A percentile compares a stretch with the other conserved stretches of the same genome.
These are phyloP conservation scores for Hyaloperonospora arabidopsidis DNA, from an alignment of 352 stramenopile genomes.

Conservation along the genomic window DNA sequence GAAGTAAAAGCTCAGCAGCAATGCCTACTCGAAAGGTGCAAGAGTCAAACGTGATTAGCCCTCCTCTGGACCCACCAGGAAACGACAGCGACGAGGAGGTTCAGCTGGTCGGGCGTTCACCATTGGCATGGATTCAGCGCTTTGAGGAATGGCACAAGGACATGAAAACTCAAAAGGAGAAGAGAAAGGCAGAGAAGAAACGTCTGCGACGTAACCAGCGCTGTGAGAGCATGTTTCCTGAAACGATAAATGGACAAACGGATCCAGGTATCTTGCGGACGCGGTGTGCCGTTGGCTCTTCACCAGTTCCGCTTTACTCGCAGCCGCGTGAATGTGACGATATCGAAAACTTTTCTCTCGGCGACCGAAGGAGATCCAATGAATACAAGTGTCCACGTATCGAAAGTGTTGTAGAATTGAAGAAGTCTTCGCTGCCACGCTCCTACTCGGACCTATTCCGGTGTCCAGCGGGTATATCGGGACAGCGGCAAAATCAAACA, in stretches of 20 bases:
- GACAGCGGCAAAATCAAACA: constrained; percentile 27
- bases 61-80: constrained; percentile 4
- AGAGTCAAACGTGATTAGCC: constrained; percentile 7
- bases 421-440: constrained; percentile 33
- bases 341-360: constrained; percentile 24
- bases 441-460: constrained; percentile 62
- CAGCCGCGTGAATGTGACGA: constrained; percentile 16
- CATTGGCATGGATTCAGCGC: constrained; percentile 68
- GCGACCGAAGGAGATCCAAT: constrained; percentile 24
- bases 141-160: constrained; percentile 80
- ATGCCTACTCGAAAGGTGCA: no score
- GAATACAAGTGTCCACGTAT: constrained; percentile 8
- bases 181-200: constrained; percentile 65
- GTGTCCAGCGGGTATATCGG: constrained; percentile 35
- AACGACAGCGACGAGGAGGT: constrained; percentile 33
- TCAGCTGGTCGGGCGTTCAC: constrained; percentile 42
- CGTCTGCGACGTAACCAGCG: constrained; percentile 42
- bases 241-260: constrained; percentile 11
- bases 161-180: constrained; percentile 69
- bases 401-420: constrained; percentile 19
- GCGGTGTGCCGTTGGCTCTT: constrained; percentile 25
- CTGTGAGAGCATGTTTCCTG: constrained; percentile 23
- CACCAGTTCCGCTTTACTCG: constrained; percentile 13
- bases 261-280: constrained; percentile 17
- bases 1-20: constrained; percentile 61